A percentile compares a stretch with the other conserved stretches of the same genome.
Conservation (phyloP, 2,329 filamentous ascomycete species). For the Colletotrichum zoysiae region DNA sequence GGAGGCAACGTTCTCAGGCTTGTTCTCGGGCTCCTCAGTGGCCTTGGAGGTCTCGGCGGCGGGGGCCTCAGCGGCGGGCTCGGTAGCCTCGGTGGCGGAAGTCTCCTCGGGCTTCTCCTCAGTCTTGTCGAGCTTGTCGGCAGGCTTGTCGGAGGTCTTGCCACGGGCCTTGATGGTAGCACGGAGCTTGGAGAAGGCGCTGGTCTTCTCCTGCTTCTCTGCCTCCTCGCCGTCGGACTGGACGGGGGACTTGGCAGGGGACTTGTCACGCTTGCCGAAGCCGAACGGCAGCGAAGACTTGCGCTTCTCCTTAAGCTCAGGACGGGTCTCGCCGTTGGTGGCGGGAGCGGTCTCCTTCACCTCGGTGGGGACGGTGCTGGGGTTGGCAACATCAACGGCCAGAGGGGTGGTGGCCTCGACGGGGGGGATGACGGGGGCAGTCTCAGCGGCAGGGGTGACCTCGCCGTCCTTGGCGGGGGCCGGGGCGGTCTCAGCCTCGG, state of each 20-base stretch:
- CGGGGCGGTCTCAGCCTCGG: conserved; percentile 60
- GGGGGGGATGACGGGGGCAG: conserved; percentile 70
- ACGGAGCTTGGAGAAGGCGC: conserved; percentile 71
- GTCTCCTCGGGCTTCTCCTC: conserved; percentile 46
- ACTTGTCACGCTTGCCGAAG: conserved; percentile 70
- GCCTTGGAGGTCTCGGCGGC: conserved; percentile 48
- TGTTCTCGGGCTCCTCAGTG: conserved; percentile 55
- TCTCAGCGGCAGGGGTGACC: conserved; percentile 58
- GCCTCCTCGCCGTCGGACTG: conserved; percentile 70
- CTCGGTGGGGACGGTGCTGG: conserved; percentile 62
- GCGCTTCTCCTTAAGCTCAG: conserved; percentile 83
- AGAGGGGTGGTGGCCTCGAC: conserved; percentile 69
- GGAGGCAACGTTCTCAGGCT: conserved; percentile 56
- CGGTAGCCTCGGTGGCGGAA: conserved; percentile 48
- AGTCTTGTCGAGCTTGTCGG: conserved; percentile 48
- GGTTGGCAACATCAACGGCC: conserved; percentile 65
- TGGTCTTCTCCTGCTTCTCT: conserved; percentile 66
- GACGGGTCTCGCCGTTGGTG: conserved; percentile 68
- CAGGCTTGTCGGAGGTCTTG: conserved; percentile 56
- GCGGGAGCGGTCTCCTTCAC: conserved; percentile 57
- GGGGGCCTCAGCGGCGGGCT: conserved; percentile 46
- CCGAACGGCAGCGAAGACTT: conserved; percentile 82
- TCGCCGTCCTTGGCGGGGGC: conserved; percentile 59
- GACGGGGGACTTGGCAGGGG: conserved; percentile 63
- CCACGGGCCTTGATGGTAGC: conserved; percentile 65